These are phyloP conservation scores for Suillus clintonianus DNA, from an alignment of 768 basidiomycete genomes.

Conservation along the genomic window DNA sequence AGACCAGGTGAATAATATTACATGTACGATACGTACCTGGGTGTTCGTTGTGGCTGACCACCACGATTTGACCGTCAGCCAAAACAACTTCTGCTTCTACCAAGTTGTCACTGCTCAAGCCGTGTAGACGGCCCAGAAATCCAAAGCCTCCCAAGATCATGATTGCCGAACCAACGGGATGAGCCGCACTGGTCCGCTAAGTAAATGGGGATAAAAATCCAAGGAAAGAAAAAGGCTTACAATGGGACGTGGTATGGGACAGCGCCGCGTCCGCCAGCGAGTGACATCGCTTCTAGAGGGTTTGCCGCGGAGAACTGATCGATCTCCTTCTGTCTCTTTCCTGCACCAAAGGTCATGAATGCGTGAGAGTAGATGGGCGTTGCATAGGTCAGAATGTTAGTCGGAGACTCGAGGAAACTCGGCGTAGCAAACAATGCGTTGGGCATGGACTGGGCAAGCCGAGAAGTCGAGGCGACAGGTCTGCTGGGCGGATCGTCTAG, in stretches of 20 bases:
- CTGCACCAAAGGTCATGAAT: constrained; percentile 86
- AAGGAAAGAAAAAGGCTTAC: constrained; percentile 41
- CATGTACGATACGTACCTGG: constrained; percentile 49
- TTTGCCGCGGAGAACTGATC: constrained; percentile 74
- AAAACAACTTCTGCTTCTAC: constrained; percentile 92
- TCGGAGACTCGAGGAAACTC: constrained; percentile 34
- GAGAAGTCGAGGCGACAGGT: constrained; percentile 22
- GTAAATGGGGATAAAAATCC: constrained; percentile 6
- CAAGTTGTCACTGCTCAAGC: constrained; percentile 86
- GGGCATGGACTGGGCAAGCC: constrained; percentile 21
- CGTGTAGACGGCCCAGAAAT: constrained; percentile 79
- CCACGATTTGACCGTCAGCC: constrained; percentile 84
- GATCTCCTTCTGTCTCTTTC: constrained; percentile 81
- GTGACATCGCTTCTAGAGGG: constrained; percentile 60
- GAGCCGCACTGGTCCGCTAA: constrained; percentile 58
- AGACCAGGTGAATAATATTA: neutral
- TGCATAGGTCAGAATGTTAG: constrained; percentile 48
- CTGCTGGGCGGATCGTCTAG: constrained; percentile 42
- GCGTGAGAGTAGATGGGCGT: constrained; percentile 69
- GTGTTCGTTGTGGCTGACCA: constrained; percentile 71
- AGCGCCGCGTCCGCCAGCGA: constrained; percentile 48
- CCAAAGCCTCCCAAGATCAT: constrained; percentile 91
- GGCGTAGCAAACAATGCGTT: constrained; percentile 37
- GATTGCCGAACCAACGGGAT: constrained; percentile 76
- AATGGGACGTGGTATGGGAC: constrained; percentile 84